These are phyloP conservation scores for Crithidia acanthocephali DNA, from an alignment of 208 protist species.

Conservation along the genomic window DNA sequence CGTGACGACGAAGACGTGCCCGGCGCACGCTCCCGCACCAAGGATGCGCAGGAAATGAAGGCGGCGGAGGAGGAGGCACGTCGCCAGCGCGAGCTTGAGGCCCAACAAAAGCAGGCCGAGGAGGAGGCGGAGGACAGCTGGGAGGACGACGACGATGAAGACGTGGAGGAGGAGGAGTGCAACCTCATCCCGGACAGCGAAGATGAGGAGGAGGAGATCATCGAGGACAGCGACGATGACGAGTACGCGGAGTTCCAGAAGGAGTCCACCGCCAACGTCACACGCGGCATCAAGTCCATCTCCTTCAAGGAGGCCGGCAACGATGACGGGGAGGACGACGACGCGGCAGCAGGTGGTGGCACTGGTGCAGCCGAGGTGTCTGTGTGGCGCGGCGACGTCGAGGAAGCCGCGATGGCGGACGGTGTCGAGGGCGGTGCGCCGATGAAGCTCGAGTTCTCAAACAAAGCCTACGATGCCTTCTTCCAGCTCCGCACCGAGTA, in stretches of 20 bases:
- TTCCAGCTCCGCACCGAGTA: conserved; percentile 91
- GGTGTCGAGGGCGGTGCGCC: conserved; percentile 26
- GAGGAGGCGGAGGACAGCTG: conserved; percentile 41
- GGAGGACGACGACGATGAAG: conserved; percentile 40
- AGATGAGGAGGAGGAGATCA: conserved; percentile 60
- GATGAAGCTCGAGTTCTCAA: conserved; percentile 74
- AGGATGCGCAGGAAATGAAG: conserved; percentile 43
- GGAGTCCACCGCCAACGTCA: conserved; percentile 46
- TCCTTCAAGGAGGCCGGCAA: conserved; percentile 50
- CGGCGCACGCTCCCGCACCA: conserved; percentile 34
- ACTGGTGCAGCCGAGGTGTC: conserved; percentile 27
- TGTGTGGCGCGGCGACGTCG: conserved; percentile 36
- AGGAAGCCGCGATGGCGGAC: conserved; percentile 31
- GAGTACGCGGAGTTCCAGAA: conserved; percentile 85
- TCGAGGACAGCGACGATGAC: conserved; percentile 61
- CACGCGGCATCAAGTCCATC: conserved; percentile 50
- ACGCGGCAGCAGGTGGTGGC: conserved; percentile 9
- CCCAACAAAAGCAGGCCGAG: neutral
- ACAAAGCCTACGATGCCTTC: conserved; percentile 92
- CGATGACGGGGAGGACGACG: conserved; percentile 31
- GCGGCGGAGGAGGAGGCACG: conserved; percentile 47
- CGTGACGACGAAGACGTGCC: conserved; percentile 44
- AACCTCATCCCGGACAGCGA: conserved; percentile 39
- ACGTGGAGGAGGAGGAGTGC: conserved; percentile 33
- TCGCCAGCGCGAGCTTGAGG: conserved; percentile 28